These are phyloP conservation scores for Fusarium beomiforme DNA, from an alignment of 2,329 filamentous ascomycete species.

Conservation along the genomic window DNA sequence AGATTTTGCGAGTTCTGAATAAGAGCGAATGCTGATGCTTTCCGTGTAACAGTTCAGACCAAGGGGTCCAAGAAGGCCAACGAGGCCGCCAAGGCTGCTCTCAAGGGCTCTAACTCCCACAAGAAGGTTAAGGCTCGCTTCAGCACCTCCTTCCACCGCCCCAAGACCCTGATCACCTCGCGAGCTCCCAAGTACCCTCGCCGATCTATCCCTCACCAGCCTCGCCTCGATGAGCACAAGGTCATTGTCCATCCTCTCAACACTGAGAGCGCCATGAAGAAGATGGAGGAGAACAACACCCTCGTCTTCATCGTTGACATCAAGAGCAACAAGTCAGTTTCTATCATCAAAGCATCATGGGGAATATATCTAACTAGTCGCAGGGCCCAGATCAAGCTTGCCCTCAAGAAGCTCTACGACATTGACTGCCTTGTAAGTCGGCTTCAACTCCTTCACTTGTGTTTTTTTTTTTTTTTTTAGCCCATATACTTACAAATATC, in stretches of 20 bases:
- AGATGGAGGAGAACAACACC: conserved; percentile 99
- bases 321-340: conserved; percentile 81
- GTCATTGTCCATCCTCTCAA: conserved; percentile 91
- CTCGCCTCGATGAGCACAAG: conserved; percentile 97
- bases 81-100: conserved; percentile 90
- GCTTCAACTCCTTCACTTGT: too few species aligned
- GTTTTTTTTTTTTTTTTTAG: too few species aligned
- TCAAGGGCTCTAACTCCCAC: conserved; percentile 79
- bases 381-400: conserved; percentile 96
- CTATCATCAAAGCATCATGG: neutral
- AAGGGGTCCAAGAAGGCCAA: conserved; percentile 87
- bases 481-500: too few species aligned
- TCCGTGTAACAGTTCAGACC: conserved; percentile 64
- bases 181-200: conserved; percentile 95
- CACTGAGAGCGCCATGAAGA: conserved; percentile 99
- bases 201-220: conserved; percentile 89
- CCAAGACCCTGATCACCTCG: conserved; percentile 94
- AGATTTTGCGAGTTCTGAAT: conserved; percentile 79
- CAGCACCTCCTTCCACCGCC: conserved; percentile 95
- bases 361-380: neutral
- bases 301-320: conserved; percentile 96
- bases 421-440: conserved; percentile 93
- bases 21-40: conserved; percentile 79
- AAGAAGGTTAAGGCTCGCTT: conserved; percentile 94
- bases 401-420: conserved; percentile 99